Evolutionary conservation across 345 rosid genomes (phyloP).

Genomic region (Tarenaya hassleriana): DNA sequence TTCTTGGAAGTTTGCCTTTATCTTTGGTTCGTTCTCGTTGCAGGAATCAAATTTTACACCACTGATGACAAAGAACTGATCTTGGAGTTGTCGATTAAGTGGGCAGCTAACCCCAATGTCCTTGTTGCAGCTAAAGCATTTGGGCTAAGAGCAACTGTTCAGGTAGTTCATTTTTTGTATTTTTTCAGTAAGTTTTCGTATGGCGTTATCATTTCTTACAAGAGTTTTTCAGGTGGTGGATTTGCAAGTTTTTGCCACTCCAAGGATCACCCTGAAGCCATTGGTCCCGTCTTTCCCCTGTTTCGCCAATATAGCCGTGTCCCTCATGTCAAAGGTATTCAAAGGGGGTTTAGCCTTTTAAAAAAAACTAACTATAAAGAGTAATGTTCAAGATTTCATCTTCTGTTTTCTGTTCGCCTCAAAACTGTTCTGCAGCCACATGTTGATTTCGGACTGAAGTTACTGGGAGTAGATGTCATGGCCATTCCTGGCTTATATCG

Average conservation of each 20-base stretch:
- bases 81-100: conserved; percentile 78
- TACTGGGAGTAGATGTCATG: conserved; percentile 90
- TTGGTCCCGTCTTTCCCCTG: conserved; percentile 87
- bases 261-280: conserved; percentile 92
- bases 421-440: conserved; percentile 60
- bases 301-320: conserved; percentile 80
- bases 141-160: conserved; percentile 80
- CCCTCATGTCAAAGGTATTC: conserved; percentile 88
- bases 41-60: conserved; percentile 88
- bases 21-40: no score
- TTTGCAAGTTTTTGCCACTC: conserved; percentile 84
- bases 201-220: background rate
- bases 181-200: background rate
- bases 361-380: no score
- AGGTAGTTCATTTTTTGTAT: conserved; percentile 47
- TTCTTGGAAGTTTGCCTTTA: no score
- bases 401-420: background rate
- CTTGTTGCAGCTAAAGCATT: conserved; percentile 70
- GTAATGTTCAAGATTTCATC: background rate
- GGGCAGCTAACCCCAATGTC: conserved; percentile 94
- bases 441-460: conserved; percentile 86
- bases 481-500: conserved; percentile 85
- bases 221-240: conserved; percentile 63
- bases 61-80: conserved; percentile 94
- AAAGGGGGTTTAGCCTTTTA: no score